Conservation (phyloP, 1,139 yeast genomes). For the Yamadazyma diddensiae region DNA sequence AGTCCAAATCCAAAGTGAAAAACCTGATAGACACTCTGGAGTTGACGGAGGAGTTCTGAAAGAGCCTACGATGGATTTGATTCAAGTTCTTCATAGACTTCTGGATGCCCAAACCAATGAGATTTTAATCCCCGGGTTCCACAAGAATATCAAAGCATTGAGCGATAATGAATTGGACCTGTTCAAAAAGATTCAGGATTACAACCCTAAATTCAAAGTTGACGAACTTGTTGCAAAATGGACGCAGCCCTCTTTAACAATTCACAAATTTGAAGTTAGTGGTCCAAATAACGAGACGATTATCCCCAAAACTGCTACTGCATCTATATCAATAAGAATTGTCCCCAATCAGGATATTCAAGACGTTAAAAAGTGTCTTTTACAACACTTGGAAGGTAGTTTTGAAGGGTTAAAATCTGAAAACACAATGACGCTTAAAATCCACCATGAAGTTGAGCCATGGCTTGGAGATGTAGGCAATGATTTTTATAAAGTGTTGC, state of each 20-base stretch:
- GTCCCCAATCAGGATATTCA: constrained; percentile 84
- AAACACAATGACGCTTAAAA: constrained; percentile 56
- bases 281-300: constrained; percentile 92
- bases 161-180: constrained; percentile 53
- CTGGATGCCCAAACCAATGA: constrained; percentile 54
- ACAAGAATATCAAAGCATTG: constrained; percentile 59
- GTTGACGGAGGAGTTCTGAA: constrained; percentile 90
- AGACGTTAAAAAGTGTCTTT: constrained; percentile 51
- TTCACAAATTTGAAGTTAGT: constrained; percentile 82
- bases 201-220: constrained; percentile 25
- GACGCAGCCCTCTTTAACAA: constrained; percentile 86
- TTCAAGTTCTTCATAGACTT: constrained; percentile 65
- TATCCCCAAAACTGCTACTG: constrained; percentile 77
- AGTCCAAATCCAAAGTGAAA: constrained; percentile 65
- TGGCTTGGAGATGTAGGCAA: constrained; percentile 90
- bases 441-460: constrained; percentile 87
- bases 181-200: constrained; percentile 58
- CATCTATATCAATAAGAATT: constrained; percentile 76
- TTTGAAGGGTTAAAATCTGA: constrained; percentile 46
- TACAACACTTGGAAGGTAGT: constrained; percentile 37
- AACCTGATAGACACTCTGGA: constrained; percentile 93
- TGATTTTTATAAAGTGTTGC: constrained; percentile 64
- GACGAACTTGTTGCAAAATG: constrained; percentile 75
- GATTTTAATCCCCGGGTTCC: constrained; percentile 67
- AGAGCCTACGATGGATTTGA: constrained; percentile 87